Conservation (phyloP, 176 grass and related monocot genomes). For the Cenchrus americanus region DNA sequence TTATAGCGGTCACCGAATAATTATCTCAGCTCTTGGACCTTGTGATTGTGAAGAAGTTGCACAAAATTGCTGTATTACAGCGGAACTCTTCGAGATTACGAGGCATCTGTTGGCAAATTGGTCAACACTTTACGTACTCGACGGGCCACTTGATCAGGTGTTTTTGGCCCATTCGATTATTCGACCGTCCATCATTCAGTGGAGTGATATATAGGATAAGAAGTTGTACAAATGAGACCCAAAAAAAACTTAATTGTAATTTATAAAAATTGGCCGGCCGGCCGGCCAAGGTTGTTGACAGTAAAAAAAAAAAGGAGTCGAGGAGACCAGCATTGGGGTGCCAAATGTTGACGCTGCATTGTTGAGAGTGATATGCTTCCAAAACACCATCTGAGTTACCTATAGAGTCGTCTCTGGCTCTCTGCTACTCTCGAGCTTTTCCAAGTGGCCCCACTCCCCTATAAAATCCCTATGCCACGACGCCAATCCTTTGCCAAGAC, state of each 20-base stretch:
- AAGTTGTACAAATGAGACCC: not conserved
- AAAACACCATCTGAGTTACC: slow-evolving; percentile 5
- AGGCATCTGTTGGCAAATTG: too few species aligned
- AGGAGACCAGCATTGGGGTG: not conserved
- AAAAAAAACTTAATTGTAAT: not conserved
- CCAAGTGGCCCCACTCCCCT: not conserved
- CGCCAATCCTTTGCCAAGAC: not conserved
- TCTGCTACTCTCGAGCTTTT: not conserved
- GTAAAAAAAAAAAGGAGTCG: too few species aligned
- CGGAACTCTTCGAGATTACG: too few species aligned
- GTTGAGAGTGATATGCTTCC: not conserved
- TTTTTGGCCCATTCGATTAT: too few species aligned
- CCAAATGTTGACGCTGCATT: slow-evolving; percentile 4
- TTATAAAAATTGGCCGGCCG: not conserved
- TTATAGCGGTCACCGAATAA: too few species aligned
- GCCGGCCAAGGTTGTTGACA: not conserved
- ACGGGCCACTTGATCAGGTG: not conserved
- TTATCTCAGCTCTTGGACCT: too few species aligned
- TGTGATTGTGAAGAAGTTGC: too few species aligned
- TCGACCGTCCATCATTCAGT: not conserved
- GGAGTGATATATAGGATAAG: not conserved
- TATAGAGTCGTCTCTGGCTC: not conserved
- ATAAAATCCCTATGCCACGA: not conserved
- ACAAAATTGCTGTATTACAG: too few species aligned
- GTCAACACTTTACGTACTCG: not conserved